A percentile compares a stretch with the other conserved stretches of the same genome.
These are phyloP conservation scores for Penicillium palitans DNA, from an alignment of 2,329 filamentous ascomycete species.

Conservation along the genomic window DNA sequence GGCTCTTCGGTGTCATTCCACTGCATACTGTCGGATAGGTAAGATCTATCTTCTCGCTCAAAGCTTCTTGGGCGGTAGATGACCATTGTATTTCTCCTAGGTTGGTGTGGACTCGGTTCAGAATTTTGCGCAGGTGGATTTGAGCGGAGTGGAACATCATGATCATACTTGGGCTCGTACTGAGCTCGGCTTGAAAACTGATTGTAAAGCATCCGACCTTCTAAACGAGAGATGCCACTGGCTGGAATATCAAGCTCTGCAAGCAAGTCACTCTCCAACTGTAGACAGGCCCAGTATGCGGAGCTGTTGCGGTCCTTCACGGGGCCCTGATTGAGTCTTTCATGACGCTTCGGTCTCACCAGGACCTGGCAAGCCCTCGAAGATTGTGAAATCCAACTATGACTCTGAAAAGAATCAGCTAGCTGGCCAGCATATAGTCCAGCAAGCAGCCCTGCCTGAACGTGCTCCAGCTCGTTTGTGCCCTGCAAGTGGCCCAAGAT, in stretches of 20 bases:
- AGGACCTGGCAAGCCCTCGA: slow-evolving; percentile 67
- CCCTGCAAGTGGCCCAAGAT: slow-evolving; percentile 81
- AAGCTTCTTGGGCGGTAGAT: slow-evolving; percentile 41
- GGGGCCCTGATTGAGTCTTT: slow-evolving; percentile 29
- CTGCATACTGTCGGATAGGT: slow-evolving; percentile 53
- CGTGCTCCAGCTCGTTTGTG: slow-evolving; percentile 76
- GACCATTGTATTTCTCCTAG: slow-evolving; percentile 49
- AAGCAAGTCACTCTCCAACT: slow-evolving; percentile 91
- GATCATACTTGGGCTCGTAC: slow-evolving; percentile 42
- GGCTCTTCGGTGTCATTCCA: slow-evolving; percentile 70
- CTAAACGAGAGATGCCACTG: slow-evolving; percentile 60
- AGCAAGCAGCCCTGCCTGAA: slow-evolving; percentile 83
- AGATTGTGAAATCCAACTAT: slow-evolving; percentile 64
- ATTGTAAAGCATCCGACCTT: slow-evolving; percentile 46
- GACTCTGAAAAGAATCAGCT: slow-evolving; percentile 82
- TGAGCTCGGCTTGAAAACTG: slow-evolving; percentile 33
- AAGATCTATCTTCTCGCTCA: slow-evolving; percentile 47
- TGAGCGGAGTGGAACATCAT: slow-evolving; percentile 62
- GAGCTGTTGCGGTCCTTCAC: slow-evolving; percentile 66
- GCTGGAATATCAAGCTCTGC: slow-evolving; percentile 73
- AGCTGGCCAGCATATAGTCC: slow-evolving; percentile 88
- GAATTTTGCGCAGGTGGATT: slow-evolving; percentile 58
- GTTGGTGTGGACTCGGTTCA: slow-evolving; percentile 57
- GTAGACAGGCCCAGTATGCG: slow-evolving; percentile 90
- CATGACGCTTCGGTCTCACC: slow-evolving; percentile 58